Evolutionary conservation across 257 asterid species (phyloP).

Genomic region (Scutellaria minor): DNA sequence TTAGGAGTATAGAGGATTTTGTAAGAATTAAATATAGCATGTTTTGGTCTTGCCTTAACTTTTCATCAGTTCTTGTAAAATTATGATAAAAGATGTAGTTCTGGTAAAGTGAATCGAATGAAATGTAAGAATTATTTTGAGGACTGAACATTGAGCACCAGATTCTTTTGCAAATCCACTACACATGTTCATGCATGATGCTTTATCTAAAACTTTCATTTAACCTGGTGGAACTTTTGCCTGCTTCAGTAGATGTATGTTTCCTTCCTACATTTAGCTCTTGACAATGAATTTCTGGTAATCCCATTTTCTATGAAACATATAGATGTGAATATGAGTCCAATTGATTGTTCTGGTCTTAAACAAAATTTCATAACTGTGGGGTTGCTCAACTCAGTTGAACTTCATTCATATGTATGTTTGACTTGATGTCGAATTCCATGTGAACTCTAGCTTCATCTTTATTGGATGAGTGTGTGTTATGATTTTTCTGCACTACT

Average conservation of each 20-base stretch:
- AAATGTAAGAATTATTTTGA: conserved; percentile 18
- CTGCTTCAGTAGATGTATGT: neutral
- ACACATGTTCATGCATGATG: neutral
- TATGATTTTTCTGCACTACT: conserved; percentile 18
- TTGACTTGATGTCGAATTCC: conserved; percentile 16
- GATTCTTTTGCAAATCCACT: neutral
- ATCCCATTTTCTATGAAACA: neutral
- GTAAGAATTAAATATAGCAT: conserved; percentile 10
- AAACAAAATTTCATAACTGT: neutral
- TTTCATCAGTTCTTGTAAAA: neutral
- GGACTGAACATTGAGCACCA: conserved; percentile 19
- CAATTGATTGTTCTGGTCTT: conserved; percentile 3
- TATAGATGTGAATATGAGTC: neutral
- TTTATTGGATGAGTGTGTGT: conserved; percentile 14
- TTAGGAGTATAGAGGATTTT: conserved; percentile 2
- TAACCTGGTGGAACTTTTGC: neutral
- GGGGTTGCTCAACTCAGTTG: conserved; percentile 2
- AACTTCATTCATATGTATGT: conserved; percentile 14
- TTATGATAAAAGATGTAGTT: neutral
- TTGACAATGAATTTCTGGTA: conserved; percentile 26
- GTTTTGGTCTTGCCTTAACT: conserved; percentile 8
- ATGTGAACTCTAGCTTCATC: conserved; percentile 8
- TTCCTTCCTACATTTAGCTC: conserved; percentile 1
- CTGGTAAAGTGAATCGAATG: conserved; percentile 6
- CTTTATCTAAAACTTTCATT: conserved; percentile 7